These are phyloP conservation scores for Tremella fuciformis DNA, from an alignment of 768 basidiomycete species.

Conservation along the genomic window DNA sequence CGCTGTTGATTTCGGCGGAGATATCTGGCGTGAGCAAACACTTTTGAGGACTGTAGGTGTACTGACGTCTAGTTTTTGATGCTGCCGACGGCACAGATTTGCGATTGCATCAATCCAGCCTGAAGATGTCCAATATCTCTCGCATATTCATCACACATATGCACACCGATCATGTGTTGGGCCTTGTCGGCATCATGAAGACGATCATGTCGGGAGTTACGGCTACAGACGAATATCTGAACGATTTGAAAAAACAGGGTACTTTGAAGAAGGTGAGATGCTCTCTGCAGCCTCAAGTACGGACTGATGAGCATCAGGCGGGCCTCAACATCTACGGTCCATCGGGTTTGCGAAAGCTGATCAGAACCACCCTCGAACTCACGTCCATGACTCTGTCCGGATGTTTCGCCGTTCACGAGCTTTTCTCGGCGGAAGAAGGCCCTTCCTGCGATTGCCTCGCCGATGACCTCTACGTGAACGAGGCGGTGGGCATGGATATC, in stretches of 20 bases:
- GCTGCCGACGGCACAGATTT: slow-evolving; percentile 46
- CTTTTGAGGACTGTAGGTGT: neutral
- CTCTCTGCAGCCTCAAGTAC: neutral
- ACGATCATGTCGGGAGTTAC: slow-evolving; percentile 44
- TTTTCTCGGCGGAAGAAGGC: slow-evolving; percentile 21
- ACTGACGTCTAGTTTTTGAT: slow-evolving; percentile 44
- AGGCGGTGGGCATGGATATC: slow-evolving; percentile 46
- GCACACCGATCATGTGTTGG: slow-evolving; percentile 49
- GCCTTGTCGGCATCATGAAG: slow-evolving; percentile 42
- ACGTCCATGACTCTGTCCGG: slow-evolving; percentile 35
- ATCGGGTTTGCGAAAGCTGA: slow-evolving; percentile 35
- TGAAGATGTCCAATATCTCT: slow-evolving; percentile 45
- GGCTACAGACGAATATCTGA: slow-evolving; percentile 25
- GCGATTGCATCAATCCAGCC: slow-evolving; percentile 39
- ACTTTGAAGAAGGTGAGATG: slow-evolving; percentile 16
- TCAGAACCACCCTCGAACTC: slow-evolving; percentile 36
- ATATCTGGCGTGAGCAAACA: slow-evolving; percentile 43
- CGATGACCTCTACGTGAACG: slow-evolving; percentile 41
- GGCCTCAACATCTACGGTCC: slow-evolving; percentile 48
- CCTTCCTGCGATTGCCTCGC: slow-evolving; percentile 25
- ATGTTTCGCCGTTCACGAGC: slow-evolving; percentile 48
- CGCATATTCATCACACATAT: slow-evolving; percentile 51
- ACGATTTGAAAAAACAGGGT: slow-evolving; percentile 26
- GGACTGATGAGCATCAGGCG: slow-evolving; percentile 16
- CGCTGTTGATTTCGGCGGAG: slow-evolving; percentile 45